phyloP scores from a whole-genome alignment of 257 asterid species.

The Fraxinus anomala region DNA sequence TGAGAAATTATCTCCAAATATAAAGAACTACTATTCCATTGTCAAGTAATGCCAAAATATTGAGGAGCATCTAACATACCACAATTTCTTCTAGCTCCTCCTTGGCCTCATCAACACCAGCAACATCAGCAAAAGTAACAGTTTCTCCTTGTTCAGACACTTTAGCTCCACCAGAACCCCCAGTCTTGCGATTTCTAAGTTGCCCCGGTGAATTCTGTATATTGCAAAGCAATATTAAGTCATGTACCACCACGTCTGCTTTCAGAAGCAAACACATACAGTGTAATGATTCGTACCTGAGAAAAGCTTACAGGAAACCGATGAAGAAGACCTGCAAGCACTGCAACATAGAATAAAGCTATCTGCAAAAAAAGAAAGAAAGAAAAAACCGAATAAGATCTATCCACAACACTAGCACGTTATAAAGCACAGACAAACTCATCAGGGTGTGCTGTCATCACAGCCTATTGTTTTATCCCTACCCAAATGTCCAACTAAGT shows the following conservation, averaged over 20 bases:
- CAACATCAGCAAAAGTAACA: conserved; percentile 91
- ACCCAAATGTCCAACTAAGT: neutral
- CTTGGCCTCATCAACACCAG: conserved; percentile 99
- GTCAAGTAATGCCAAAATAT: conserved; percentile 19
- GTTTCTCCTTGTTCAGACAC: conserved; percentile 87
- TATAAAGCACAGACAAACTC: neutral
- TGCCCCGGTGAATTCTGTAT: conserved; percentile 83
- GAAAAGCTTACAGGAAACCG: conserved; percentile 89
- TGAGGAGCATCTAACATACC: conserved; percentile 49
- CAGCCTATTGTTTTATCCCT: neutral
- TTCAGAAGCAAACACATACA: conserved; percentile 15
- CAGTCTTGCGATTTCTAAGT: conserved; percentile 83
- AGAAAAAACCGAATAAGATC: conserved; percentile 21
- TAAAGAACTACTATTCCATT: neutral
- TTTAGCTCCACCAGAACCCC: conserved; percentile 67
- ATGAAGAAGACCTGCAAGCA: conserved; percentile 92
- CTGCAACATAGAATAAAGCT: conserved; percentile 85
- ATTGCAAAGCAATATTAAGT: conserved; percentile 28
- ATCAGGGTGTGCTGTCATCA: neutral
- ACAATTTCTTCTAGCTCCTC: conserved; percentile 99
- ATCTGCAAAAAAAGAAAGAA: conserved; percentile 51
- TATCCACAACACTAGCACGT: neutral
- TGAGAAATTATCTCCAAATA: conserved; percentile 21
- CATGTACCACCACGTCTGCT: conserved; percentile 10
- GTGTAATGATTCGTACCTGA: conserved; percentile 56